Evolutionary conservation across 805 yeast species (phyloP).

Genomic region (Metschnikowia hibisci): DNA sequence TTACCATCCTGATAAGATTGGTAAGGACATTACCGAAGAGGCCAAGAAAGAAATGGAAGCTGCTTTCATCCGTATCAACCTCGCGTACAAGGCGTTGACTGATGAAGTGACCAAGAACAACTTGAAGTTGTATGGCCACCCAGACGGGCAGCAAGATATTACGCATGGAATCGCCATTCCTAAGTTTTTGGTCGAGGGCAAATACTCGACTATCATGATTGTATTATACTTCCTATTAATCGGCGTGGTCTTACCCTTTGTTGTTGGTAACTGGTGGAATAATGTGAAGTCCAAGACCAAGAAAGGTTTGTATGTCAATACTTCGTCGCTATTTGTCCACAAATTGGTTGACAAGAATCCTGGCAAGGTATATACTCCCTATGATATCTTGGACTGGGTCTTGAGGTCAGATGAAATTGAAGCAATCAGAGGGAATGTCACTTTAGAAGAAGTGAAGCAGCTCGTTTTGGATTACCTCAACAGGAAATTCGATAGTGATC

Average conservation of each 20-base stretch:
- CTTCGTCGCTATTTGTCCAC: constrained; percentile 78
- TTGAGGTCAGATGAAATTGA: constrained; percentile 64
- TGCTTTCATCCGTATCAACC: constrained; percentile 72
- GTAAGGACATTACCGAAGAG: constrained; percentile 55
- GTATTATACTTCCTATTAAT: constrained; percentile 63
- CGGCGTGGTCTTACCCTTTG: constrained; percentile 72
- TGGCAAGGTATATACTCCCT: constrained; percentile 56
- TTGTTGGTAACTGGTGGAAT: constrained; percentile 90
- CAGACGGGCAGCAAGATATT: constrained; percentile 93
- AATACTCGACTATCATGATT: constrained; percentile 62
- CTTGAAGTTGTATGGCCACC: constrained; percentile 86
- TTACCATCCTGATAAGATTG: constrained; percentile 91
- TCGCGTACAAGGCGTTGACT: constrained; percentile 93
- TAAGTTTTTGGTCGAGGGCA: constrained; percentile 80
- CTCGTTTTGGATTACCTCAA: constrained; percentile 56
- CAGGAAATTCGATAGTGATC: constrained; percentile 37
- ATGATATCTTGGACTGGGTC: constrained; percentile 55
- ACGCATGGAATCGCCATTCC: constrained; percentile 96
- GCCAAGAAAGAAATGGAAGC: constrained; percentile 63
- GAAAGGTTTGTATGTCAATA: constrained; percentile 73
- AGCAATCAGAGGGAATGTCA: constrained; percentile 36
- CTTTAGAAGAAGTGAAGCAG: constrained; percentile 45
- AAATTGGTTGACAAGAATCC: constrained; percentile 72
- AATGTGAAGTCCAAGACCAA: constrained; percentile 75
- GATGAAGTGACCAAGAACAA: constrained; percentile 83